Base-by-base conservation (phyloP, 495 filamentous ascomycete genomes). In the Hypoxylon subgilvum region DNA sequence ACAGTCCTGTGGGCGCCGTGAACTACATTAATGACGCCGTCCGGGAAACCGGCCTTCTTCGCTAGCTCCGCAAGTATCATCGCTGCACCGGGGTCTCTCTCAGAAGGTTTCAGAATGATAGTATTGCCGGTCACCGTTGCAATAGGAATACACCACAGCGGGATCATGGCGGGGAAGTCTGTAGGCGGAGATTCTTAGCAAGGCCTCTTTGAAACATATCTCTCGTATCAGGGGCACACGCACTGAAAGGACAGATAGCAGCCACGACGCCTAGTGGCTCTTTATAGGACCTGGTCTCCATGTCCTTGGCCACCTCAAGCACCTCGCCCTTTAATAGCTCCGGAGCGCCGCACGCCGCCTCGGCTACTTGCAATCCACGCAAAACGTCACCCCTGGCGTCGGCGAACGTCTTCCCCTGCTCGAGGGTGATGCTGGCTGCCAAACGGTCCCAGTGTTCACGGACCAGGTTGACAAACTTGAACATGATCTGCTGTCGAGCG, bases 101-200 rank as follows among this genome's bases (percentile, higher is more conserved):
- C 94, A 0, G 94, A 99, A 3, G 94, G 94, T 83, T 99, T 99
- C 52, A 99, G 74, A 64, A 99, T 85, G 55, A 97, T 76, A 21
- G 89, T 94, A 78, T 99, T 99, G 42, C 94, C 95, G 8, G 91
- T 95, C 2, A 95, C 84, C 9, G 92, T 96, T 32, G 94, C 95
- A 68, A 97, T 86, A 14, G 94, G 95, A 49, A 97, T 95, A 47
- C 83, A 95, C 94, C 94, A 99, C 6, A 99, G 80, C 14, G 94
- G 94, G 74, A 99, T 99, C 94, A 99, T 99, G 61, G 94, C 94
- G 34, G 94, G 94, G 79, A 99, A 99, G 79, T 98, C 90, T 95
- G 61, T 19, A 41, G 8, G 32, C 10, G 27, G 47, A 35, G 7
- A 27, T 12, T 17, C 62, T 69, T 44, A 75, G 65, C 31, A 39